Conservation (phyloP, 306 rosid genomes). For the Inga leiocalycina region DNA sequence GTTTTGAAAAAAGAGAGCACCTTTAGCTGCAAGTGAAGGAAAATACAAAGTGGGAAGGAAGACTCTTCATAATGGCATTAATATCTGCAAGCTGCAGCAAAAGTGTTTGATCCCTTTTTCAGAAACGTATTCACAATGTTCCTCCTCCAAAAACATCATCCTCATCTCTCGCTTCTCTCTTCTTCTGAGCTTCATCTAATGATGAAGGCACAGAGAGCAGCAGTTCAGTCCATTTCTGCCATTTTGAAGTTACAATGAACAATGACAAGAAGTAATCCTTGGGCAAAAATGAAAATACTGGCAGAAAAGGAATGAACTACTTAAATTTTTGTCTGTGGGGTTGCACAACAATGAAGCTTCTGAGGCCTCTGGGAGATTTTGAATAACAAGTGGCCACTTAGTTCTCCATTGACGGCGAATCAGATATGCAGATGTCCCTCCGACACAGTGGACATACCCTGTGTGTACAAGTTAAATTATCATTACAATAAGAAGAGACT, state of each 20-base stretch:
- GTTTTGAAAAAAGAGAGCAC: background rate
- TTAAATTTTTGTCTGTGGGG: background rate
- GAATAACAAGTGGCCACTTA: slow-evolving; percentile 20
- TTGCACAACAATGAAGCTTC: background rate
- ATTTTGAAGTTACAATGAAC: slow-evolving; percentile 20
- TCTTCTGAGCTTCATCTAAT: background rate
- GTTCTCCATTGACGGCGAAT: slow-evolving; percentile 36
- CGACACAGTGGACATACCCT: slow-evolving; percentile 81
- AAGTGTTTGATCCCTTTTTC: background rate
- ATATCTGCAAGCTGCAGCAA: slow-evolving; percentile 1
- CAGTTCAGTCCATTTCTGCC: slow-evolving; percentile 43
- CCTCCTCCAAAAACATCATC: background rate
- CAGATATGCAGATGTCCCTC: slow-evolving; percentile 62
- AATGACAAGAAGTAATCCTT: background rate
- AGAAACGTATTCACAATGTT: slow-evolving; percentile 30
- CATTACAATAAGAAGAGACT: background rate
- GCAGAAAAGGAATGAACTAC: slow-evolving; percentile 48
- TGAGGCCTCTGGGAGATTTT: background rate
- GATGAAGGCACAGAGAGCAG: slow-evolving; percentile 26
- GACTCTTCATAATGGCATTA: background rate
- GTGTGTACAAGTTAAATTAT: slow-evolving; percentile 28
- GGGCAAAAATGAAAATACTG: slow-evolving; percentile 14
- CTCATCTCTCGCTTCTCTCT: background rate
- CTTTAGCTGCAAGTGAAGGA: background rate
- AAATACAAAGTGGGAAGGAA: background rate